Conservation (phyloP, 805 yeast species). For the Saccharomyces kudriavzevii region DNA sequence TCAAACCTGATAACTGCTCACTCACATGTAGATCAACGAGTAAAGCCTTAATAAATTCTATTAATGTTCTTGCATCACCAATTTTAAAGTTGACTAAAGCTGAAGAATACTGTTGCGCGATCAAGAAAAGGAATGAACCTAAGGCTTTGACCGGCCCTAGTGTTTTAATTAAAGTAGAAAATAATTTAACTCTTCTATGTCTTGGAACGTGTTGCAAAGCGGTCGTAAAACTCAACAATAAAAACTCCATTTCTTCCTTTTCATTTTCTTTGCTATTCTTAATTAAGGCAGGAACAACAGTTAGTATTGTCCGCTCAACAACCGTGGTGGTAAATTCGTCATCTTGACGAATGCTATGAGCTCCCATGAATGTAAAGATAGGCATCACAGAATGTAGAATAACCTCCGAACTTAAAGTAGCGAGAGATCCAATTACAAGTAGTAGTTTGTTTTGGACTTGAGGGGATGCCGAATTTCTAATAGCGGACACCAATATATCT, state of each 20-base stretch:
- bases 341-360: conserved; percentile 92
- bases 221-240: conserved; percentile 81
- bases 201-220: conserved; percentile 95
- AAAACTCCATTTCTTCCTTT: conserved; percentile 67
- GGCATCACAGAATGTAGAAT: conserved; percentile 97
- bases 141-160: conserved; percentile 61
- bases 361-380: conserved; percentile 98
- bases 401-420: conserved; percentile 81
- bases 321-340: conserved; percentile 91
- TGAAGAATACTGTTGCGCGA: conserved; percentile 69
- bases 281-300: conserved; percentile 86
- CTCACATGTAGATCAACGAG: conserved; percentile 56
- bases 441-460: conserved; percentile 88
- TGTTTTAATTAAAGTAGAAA: conserved; percentile 68
- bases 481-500: conserved; percentile 83
- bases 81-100: conserved; percentile 47
- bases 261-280: conserved; percentile 34
- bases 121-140: conserved; percentile 63
- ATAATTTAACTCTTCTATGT: conserved; percentile 85
- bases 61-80: conserved; percentile 57
- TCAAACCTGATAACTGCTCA: conserved; percentile 56
- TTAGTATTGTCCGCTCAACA: conserved; percentile 81
- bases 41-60: conserved; percentile 68
- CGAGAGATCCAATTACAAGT: conserved; percentile 78
- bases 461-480: conserved; percentile 82